phyloP scores from a whole-genome alignment of 2,329 filamentous ascomycete genomes.

The Westerdykella aurantiaca region DNA sequence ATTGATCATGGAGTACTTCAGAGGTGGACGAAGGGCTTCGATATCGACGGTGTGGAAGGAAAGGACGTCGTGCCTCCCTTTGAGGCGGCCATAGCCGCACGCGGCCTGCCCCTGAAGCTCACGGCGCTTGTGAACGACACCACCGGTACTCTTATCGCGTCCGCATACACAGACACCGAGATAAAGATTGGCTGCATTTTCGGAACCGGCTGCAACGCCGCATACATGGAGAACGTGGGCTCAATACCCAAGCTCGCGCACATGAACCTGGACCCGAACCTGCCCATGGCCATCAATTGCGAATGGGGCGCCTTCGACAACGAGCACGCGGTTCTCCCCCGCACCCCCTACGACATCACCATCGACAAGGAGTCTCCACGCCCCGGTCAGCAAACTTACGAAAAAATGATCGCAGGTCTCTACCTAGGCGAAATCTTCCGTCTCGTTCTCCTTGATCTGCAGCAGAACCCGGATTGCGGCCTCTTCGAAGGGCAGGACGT shows the following conservation, averaged over 20 bases:
- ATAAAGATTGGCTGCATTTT: conserved; percentile 98
- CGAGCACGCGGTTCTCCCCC: conserved; percentile 80
- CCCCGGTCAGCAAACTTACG: conserved; percentile 89
- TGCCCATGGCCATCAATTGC: conserved; percentile 94
- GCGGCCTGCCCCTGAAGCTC: conserved; percentile 83
- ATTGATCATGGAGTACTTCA: conserved; percentile 91
- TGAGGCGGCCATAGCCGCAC: conserved; percentile 67
- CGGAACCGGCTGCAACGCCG: conserved; percentile 94
- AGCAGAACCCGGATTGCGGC: conserved; percentile 56
- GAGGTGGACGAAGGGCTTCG: conserved; percentile 96
- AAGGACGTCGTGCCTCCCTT: conserved; percentile 87
- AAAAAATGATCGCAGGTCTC: conserved; percentile 95
- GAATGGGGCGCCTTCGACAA: conserved; percentile 98
- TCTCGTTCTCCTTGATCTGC: conserved; percentile 74
- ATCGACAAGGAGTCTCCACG: conserved; percentile 90
- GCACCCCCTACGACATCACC: conserved; percentile 77
- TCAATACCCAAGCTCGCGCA: conserved; percentile 90
- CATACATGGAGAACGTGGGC: conserved; percentile 92
- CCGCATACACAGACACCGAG: conserved; percentile 86
- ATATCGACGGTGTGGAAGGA: conserved; percentile 87
- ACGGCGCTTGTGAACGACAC: conserved; percentile 96
- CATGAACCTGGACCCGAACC: conserved; percentile 77
- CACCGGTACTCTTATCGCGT: conserved; percentile 92
- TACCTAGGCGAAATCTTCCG: conserved; percentile 95
- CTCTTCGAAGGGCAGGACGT: conserved; percentile 85